Base-by-base conservation (phyloP, 179 eudicot genomes). In the Gypsophila paniculata region DNA sequence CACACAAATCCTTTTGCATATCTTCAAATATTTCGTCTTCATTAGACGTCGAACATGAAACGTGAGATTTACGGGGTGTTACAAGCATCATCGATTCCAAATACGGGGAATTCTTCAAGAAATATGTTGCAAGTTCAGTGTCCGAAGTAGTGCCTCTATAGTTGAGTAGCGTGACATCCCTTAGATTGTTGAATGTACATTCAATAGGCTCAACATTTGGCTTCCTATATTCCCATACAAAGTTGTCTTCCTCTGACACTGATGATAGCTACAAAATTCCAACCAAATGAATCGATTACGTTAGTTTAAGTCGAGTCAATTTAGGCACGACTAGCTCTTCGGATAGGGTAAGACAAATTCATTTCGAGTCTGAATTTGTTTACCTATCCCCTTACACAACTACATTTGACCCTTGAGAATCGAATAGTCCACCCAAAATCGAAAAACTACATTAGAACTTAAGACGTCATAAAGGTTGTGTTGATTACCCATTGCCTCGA, bases 211-310 rank as follows among this genome's bases (percentile, higher is more conserved):
- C 68, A 11, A 81, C 32, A 32, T 75, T 72, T 5, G 79, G 72
- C 32, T 69, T 77, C 13, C 84, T 60, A 64, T 53, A 77, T 69
- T 81, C 84, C 81, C 78, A 77, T n/a, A 81, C 9, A n/a, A 78
- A 81, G 60, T 81, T 71, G 14, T 77, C 84, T 34, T 81, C 76
- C 44, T 77, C 70, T n/a, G 78, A 53, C 12, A 81, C 74, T 6
- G 76, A 53, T 14, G 76, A 81, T 46, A 81, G 81, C 84, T 81
- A 78, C 68, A 70, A 18, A 34, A 21, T 61, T 0, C 46, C 15
- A n/a, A 55, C 15, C 25, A 66, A 18, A 46, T 44, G 21, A 44
- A 11, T 44, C 42, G 42, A 36, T 3, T 36, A 36, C 7, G 34
- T 29, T 29, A 29, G 11, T 42, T 42, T 42, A 6, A 42, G 8